Evolutionary conservation across 768 basidiomycete species (phyloP).

Genomic region (Leccinum boreale): DNA sequence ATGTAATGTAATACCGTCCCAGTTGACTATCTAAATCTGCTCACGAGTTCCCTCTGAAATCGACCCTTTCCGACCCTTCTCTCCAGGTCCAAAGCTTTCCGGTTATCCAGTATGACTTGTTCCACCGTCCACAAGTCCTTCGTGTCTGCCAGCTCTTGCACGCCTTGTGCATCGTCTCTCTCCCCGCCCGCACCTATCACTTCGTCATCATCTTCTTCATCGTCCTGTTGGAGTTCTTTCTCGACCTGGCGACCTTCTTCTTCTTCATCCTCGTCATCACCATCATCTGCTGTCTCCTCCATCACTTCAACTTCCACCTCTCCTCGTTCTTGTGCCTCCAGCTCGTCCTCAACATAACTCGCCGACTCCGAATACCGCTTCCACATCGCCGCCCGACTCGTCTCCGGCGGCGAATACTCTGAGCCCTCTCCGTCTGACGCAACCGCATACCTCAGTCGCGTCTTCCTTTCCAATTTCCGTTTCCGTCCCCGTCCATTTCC

Average conservation of each 20-base stretch:
- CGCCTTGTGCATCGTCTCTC: neutral
- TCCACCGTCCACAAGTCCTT: neutral
- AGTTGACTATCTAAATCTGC: constrained; percentile 9
- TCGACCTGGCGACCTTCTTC: neutral
- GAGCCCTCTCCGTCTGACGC: constrained; percentile 11
- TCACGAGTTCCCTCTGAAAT: constrained; percentile 11
- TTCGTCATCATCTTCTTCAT: neutral
- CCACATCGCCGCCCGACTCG: constrained; percentile 27
- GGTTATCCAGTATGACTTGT: neutral
- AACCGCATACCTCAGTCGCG: constrained; percentile 9
- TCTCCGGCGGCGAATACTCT: constrained; percentile 29
- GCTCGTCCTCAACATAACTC: neutral
- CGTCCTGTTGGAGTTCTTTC: neutral
- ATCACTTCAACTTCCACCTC: neutral
- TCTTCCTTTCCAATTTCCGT: neutral
- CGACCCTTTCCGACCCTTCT: constrained; percentile 12
- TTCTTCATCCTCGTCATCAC: neutral
- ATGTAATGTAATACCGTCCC: neutral
- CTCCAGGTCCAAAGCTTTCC: constrained; percentile 12
- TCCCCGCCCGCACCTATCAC: neutral
- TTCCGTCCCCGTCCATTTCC: neutral
- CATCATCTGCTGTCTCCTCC: neutral
- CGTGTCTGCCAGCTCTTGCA: neutral
- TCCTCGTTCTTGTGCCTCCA: neutral
- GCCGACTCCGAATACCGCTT: constrained; percentile 13